Percentiles rank a stretch among this genome's conserved stretches.
These are phyloP conservation scores for Haberlea rhodopensis DNA, from an alignment of 257 asterid species.

Conservation along the genomic window DNA sequence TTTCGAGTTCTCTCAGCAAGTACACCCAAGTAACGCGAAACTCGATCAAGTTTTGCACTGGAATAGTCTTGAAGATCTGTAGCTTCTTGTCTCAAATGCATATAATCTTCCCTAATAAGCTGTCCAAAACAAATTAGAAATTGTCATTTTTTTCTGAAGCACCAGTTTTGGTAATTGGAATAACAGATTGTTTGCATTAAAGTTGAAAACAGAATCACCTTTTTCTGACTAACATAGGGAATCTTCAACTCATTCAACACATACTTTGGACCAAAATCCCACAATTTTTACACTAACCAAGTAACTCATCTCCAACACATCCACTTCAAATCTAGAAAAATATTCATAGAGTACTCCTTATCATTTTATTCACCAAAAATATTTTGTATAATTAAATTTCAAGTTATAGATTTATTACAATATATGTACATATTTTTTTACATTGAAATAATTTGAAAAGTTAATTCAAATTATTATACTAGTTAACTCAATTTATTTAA, in stretches of 20 bases:
- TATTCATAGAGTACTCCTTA: background rate
- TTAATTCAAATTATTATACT: too few relatives aligned
- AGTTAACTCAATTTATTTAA: too few relatives aligned
- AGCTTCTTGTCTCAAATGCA: constrained; percentile 90
- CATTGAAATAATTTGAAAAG: too few relatives aligned
- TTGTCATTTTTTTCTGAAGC: constrained; percentile 21
- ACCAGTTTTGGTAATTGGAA: constrained; percentile 9
- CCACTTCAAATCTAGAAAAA: background rate
- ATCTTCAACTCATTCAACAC: background rate
- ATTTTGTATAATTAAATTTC: background rate
- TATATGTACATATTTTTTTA: too few relatives aligned
- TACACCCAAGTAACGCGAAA: constrained; percentile 87
- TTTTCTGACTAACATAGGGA: background rate
- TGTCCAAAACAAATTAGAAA: constrained; percentile 41
- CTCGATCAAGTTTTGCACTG: constrained; percentile 88
- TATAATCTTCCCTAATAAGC: constrained; percentile 80
- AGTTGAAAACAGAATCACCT: constrained; percentile 18
- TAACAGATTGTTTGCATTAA: constrained; percentile 8
- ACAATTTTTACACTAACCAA: background rate
- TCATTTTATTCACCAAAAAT: background rate
- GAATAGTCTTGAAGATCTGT: constrained; percentile 94
- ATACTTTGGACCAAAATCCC: background rate
- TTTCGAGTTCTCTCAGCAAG: constrained; percentile 92
- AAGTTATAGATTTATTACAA: background rate
- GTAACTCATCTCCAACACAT: too few relatives aligned